Base-by-base conservation (phyloP, 2,329 filamentous ascomycete genomes). In the Hymenoscyphus repandus region DNA sequence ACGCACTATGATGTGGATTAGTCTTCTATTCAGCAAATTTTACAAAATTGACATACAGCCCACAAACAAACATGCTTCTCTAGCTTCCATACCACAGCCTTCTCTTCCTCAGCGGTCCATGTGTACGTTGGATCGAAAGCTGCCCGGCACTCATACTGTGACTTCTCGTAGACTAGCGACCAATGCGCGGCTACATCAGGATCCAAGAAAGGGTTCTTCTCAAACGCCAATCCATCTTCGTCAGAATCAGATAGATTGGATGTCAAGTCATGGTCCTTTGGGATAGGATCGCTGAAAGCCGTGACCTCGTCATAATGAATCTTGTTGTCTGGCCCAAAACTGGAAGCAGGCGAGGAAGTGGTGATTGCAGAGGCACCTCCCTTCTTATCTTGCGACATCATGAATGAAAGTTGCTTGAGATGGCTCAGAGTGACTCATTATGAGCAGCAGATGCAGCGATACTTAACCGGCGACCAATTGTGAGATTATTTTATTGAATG, bases 41-140 rank as follows among this genome's bases (percentile, higher is more conserved):
- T n/a, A n/a, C n/a, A n/a, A n/a, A n/a, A n/a, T n/a, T n/a, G 37
- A 49, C 48, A 40, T 34, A 50, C 48, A 9, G 48, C 48, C 48
- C 48, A 50, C 4, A 45, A 13, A 40, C 48, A 50, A 32, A 50
- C 48, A 40, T 32, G 48, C 41, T 34, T 45, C 33, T 54, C 51
- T 12, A 57, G n/a, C 18, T 38, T 53, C 11, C 55, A 27, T 13
- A 59, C 49, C 7, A 59, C 27, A 20, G 32, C 33, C 46, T 51
- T 57, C 38, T 59, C 55, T 33, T 59, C 57, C 7, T 46, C 37
- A 22, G 51, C 50, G 2, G 52, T 54, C 57, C 57, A 59, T 27
- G 47, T 51, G 9, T 51, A 37, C 7, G 43, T 49, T n/a, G 55
- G 47, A 33, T 57, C 55, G 39, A 57, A 57, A 15, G 22, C 37